Base-by-base conservation (phyloP, 306 rosid species). In the Ziziphus jujuba region DNA sequence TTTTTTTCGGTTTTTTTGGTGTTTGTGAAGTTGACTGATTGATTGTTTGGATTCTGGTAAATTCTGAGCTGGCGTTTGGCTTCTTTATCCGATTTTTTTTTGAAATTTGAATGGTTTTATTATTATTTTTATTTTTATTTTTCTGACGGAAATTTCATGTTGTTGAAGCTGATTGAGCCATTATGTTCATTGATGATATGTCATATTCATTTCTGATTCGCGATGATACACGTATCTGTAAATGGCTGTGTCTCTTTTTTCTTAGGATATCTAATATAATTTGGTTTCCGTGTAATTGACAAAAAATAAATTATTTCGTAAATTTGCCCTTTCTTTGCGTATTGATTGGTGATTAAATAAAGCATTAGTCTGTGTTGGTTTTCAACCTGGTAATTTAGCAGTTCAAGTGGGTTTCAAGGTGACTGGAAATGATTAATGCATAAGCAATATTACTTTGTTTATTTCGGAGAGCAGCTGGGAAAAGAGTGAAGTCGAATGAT, bases 161-260 rank as follows among this genome's bases (percentile, higher is more conserved):
- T 44, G 3, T 72, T 72, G 58, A 64, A 69, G 69, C 69, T 49
- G 25, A 55, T 35, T 44, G 56, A 33, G 31, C 56, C 40, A 20
- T 59, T 59, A 24, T 49, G 22, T 44, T 63, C 53, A 50, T 16
- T 50, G 25, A 17, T 51, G 44, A 5, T 33, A 33, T 50, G 15
- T 9, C 43, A 33, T 21, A 16, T 28, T 52, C 25, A 3, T 61
- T 21, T 40, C 10, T 33, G 20, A 15, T 66, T 33, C 1, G 7
- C 48, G 38, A 10, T 2, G 35, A 35, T 23, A 14, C 3, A 16
- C 7, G 5, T 36, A 21, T 45, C 23, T 48, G 28, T 45, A 8
- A 20, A 13, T 8, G 65, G 33, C 2, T 24, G 15, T 45, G 0
- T 22, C n/a, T n/a, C n/a, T n/a, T n/a, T 14, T 48, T 28, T 57